Evolutionary conservation across 305 asterid species (phyloP).

Genomic region (Fraxinus paxiana): DNA sequence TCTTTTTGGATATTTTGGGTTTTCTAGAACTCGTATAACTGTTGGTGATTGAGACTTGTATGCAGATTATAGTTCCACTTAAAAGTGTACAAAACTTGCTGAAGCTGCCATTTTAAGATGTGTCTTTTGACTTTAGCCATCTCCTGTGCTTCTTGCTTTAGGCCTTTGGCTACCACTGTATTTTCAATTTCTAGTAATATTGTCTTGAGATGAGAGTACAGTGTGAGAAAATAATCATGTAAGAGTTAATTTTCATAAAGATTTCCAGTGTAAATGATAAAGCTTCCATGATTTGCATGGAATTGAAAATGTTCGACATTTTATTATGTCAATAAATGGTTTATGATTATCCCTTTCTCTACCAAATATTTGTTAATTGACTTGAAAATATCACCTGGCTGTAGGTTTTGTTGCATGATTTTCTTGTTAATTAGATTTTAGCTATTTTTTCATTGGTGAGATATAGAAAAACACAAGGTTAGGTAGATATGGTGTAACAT

Average conservation of each 20-base stretch:
- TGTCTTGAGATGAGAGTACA: not conserved
- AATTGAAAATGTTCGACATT: not conserved
- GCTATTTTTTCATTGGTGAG: not conserved
- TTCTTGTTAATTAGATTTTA: not conserved
- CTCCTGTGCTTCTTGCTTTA: not conserved
- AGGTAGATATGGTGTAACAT: not conserved
- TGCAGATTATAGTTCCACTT: not conserved
- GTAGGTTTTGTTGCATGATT: not conserved
- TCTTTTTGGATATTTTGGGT: not conserved
- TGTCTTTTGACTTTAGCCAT: slow-evolving; percentile 2
- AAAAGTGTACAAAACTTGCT: not conserved
- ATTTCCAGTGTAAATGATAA: not conserved
- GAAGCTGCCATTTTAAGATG: slow-evolving; percentile 8
- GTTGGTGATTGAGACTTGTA: not conserved
- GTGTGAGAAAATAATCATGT: not conserved
- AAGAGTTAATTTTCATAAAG: not conserved
- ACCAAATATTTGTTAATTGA: not conserved
- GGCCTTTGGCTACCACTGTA: not conserved
- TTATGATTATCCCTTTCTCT: not conserved
- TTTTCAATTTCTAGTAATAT: not conserved
- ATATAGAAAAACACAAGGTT: not conserved
- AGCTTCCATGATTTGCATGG: not conserved
- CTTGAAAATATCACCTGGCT: not conserved
- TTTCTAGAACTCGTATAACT: slow-evolving; percentile 15
- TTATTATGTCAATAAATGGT: not conserved